Conservation (phyloP, 805 yeast genomes). For the Hanseniaspora meyeri region DNA sequence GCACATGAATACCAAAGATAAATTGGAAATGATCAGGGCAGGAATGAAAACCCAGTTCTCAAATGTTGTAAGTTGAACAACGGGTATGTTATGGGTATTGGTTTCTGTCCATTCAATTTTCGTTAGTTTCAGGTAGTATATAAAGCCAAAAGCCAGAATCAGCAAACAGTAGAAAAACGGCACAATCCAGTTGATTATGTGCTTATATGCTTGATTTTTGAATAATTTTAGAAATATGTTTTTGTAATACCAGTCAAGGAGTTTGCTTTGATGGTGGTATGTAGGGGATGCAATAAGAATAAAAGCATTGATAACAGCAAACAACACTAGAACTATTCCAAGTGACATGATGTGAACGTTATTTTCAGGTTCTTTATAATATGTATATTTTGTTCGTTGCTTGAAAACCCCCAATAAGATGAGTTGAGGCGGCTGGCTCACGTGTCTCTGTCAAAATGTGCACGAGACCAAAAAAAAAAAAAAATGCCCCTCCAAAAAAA, state of each 20-base stretch:
- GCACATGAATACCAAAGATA: constrained; percentile 19
- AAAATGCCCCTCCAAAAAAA: no score
- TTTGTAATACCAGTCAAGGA: constrained; percentile 22
- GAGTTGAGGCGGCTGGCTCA: no score
- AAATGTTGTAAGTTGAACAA: constrained; percentile 13
- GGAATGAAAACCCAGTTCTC: constrained; percentile 22
- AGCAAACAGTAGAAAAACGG: constrained; percentile 24
- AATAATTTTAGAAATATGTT: constrained; percentile 21
- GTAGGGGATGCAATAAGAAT: constrained; percentile 3
- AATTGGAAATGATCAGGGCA: constrained; percentile 15
- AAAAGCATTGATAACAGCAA: neutral
- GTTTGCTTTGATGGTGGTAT: constrained; percentile 4
- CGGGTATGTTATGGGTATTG: neutral
- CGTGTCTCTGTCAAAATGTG: no score
- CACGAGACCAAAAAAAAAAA: no score
- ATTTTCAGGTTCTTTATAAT: neutral
- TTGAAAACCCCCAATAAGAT: neutral
- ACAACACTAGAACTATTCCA: neutral
- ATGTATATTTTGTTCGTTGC: neutral
- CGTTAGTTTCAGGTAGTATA: neutral
- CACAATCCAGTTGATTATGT: constrained; percentile 19
- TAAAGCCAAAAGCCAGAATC: constrained; percentile 13
- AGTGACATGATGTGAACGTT: neutral
- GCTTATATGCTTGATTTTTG: constrained; percentile 18
- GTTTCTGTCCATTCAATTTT: neutral